Percentiles rank a stretch among this genome's conserved stretches.
These are phyloP conservation scores for Cyclotella choctawhatcheeana DNA, from an alignment of 108 stramenopile genomes.

Conservation along the genomic window DNA sequence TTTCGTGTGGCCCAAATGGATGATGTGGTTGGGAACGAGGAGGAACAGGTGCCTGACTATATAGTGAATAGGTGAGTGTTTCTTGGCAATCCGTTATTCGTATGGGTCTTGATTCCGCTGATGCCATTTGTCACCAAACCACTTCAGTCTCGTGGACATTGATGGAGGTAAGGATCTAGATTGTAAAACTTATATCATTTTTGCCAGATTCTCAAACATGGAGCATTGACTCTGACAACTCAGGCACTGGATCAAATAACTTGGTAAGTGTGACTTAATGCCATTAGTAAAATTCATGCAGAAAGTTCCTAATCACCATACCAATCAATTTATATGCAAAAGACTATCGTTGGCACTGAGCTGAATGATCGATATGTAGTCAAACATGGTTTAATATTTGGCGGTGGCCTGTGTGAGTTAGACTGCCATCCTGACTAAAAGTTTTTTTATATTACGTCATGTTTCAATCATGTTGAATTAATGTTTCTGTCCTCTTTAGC, in stretches of 20 bases:
- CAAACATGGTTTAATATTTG: slow-evolving; percentile 23
- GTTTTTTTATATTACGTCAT: not conserved
- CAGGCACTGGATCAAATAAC: slow-evolving; percentile 14
- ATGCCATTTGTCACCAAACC: not conserved
- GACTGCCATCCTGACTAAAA: not conserved
- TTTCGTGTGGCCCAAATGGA: not conserved
- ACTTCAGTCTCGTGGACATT: slow-evolving; percentile 40
- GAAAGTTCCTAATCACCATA: not conserved
- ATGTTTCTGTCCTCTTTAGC: not conserved
- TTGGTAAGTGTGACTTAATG: not conserved
- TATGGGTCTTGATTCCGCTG: not conserved
- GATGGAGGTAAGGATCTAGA: slow-evolving; percentile 49
- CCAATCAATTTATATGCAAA: not conserved
- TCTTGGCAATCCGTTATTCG: not conserved
- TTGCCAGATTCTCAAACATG: not conserved
- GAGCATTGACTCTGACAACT: not conserved
- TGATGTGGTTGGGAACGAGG: no score
- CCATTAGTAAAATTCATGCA: not conserved
- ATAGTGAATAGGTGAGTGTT: slow-evolving; percentile 7
- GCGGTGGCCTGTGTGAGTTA: not conserved
- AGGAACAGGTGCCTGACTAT: slow-evolving; percentile 3
- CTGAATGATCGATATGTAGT: slow-evolving; percentile 44
- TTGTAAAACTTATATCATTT: not conserved
- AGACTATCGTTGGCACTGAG: slow-evolving; percentile 45
- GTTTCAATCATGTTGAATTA: not conserved